Evolutionary conservation across 495 filamentous ascomycete species (phyloP).

Genomic region (Aspergillus coremiiformis): DNA sequence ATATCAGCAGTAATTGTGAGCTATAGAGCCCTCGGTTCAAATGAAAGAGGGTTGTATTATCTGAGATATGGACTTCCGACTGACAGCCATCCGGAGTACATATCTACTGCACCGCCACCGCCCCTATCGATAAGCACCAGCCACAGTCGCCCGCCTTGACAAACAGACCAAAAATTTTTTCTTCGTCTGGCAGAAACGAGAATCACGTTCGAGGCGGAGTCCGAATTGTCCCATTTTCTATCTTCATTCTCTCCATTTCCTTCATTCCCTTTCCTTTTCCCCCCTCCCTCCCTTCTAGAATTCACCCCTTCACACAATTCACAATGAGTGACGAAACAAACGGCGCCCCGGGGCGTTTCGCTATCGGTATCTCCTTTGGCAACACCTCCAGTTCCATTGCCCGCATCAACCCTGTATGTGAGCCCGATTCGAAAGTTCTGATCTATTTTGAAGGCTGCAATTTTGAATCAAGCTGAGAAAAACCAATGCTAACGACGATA

Average conservation of each 20-base stretch:
- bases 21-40: too few relatives aligned
- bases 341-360: constrained; percentile 50
- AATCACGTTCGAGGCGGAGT: constrained; percentile 14
- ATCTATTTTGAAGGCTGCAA: neutral
- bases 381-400: constrained; percentile 98
- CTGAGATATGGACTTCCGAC: too few relatives aligned
- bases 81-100: too few relatives aligned
- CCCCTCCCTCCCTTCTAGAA: constrained; percentile 9
- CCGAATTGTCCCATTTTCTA: constrained; percentile 16
- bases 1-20: too few relatives aligned
- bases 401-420: constrained; percentile 59
- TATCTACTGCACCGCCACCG: constrained; percentile 32
- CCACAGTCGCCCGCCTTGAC: constrained; percentile 22
- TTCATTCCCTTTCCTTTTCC: constrained; percentile 7
- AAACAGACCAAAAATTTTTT: constrained; percentile 23
- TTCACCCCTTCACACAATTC: constrained; percentile 9
- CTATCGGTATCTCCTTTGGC: constrained; percentile 96
- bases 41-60: too few relatives aligned
- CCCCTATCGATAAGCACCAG: constrained; percentile 37
- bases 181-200: constrained; percentile 15
- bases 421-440: neutral
- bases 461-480: neutral
- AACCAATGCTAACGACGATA: constrained; percentile 8
- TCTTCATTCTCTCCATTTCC: neutral
- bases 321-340: constrained; percentile 51